phyloP scores from a whole-genome alignment of 768 basidiomycete species.

The Phallus indusiatus region DNA sequence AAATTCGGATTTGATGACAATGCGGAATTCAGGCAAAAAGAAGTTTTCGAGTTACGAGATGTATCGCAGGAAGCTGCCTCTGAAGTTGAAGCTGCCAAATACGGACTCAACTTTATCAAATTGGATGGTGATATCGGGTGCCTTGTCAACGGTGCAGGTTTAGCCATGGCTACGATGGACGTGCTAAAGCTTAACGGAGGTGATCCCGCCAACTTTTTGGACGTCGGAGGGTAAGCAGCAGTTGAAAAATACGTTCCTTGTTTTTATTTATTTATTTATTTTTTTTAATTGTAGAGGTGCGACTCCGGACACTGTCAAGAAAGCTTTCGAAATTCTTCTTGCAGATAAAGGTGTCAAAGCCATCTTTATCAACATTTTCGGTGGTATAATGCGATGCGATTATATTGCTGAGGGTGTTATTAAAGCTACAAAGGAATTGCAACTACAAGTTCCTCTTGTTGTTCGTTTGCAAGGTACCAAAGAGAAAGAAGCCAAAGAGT shows the following conservation, averaged over 20 bases:
- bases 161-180: conserved; percentile 99
- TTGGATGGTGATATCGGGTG: conserved; percentile 96
- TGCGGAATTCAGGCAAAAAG: conserved; percentile 93
- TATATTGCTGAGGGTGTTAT: conserved; percentile 98
- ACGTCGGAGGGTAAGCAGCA: conserved; percentile 77
- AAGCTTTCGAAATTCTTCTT: conserved; percentile 93
- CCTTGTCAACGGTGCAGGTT: conserved; percentile 94
- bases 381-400: conserved; percentile 99
- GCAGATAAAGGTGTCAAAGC: conserved; percentile 89
- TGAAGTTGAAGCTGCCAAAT: conserved; percentile 96
- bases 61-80: conserved; percentile 93
- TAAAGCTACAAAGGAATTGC: conserved; percentile 89
- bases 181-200: conserved; percentile 91
- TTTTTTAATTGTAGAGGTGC: conserved; percentile 55
- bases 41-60: conserved; percentile 83
- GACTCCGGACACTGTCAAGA: conserved; percentile 99
- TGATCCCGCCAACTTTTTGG: conserved; percentile 96
- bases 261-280: not conserved
- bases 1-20: conserved; percentile 99
- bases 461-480: conserved; percentile 97
- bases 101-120: conserved; percentile 97
- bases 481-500: conserved; percentile 93
- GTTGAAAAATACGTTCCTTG: not conserved
- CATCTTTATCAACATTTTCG: conserved; percentile 98
- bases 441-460: conserved; percentile 76